Evolutionary conservation across 768 basidiomycete genomes (phyloP).

Genomic region (Bullera alba): DNA sequence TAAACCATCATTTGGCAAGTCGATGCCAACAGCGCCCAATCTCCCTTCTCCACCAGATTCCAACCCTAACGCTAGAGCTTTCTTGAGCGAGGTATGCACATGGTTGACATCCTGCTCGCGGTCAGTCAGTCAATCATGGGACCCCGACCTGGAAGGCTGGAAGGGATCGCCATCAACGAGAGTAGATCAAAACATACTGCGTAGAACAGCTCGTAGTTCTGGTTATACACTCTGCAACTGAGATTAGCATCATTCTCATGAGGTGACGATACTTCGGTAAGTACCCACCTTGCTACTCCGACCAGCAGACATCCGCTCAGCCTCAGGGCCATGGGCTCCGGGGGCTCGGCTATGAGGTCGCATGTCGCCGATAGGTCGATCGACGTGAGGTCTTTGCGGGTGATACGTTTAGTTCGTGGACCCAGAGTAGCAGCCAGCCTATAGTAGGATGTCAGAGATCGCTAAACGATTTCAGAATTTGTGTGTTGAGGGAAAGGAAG

Average conservation of each 20-base stretch:
- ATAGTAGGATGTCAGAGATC: slow-evolving; percentile 1
- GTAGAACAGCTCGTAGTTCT: slow-evolving; percentile 29
- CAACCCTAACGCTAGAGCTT: slow-evolving; percentile 65
- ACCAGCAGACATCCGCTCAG: slow-evolving; percentile 84
- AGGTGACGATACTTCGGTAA: neutral
- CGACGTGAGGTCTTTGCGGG: slow-evolving; percentile 71
- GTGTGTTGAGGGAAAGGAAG: neutral
- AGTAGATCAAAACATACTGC: slow-evolving; percentile 16
- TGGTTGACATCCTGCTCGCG: slow-evolving; percentile 81
- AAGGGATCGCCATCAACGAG: slow-evolving; percentile 1
- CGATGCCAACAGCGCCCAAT: slow-evolving; percentile 50
- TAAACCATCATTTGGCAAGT: slow-evolving; percentile 52
- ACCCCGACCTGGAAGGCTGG: neutral
- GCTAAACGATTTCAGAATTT: neutral
- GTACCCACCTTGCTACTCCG: slow-evolving; percentile 70
- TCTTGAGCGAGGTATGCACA: slow-evolving; percentile 70
- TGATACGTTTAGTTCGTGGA: slow-evolving; percentile 76
- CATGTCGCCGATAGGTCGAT: slow-evolving; percentile 79
- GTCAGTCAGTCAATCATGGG: slow-evolving; percentile 49
- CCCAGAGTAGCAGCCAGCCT: slow-evolving; percentile 91
- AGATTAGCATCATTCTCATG: too few species aligned
- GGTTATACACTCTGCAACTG: slow-evolving; percentile 36
- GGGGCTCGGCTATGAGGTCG: slow-evolving; percentile 69
- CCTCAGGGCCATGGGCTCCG: slow-evolving; percentile 76
- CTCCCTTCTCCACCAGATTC: slow-evolving; percentile 45